Percentiles rank a stretch among this genome's conserved stretches.
Conservation (phyloP, 169 alveolate species). For the Plasmodium adleri region DNA sequence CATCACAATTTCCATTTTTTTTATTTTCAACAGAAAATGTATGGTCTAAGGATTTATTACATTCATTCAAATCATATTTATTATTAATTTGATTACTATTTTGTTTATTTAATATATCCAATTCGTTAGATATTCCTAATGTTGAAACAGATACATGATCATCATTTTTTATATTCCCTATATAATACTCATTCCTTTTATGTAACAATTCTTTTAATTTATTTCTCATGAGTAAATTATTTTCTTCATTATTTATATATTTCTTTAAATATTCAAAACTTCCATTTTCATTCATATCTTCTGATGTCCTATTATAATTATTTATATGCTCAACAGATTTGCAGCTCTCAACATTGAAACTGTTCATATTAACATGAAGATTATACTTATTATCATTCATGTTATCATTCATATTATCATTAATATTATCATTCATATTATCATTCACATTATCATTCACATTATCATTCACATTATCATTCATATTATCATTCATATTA, state of each 20-base stretch:
- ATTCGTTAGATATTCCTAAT: no score
- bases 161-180: no score
- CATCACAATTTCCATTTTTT: background rate
- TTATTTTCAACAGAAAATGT: background rate
- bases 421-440: background rate
- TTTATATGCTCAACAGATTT: no score
- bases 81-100: background rate
- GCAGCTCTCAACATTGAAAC: no score
- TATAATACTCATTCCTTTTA: background rate
- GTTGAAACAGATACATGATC: no score
- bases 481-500: background rate
- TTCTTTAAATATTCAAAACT: background rate
- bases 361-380: background rate
- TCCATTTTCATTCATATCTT: background rate
- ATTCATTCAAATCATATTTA: background rate
- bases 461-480: background rate
- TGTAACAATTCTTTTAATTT: constrained; percentile 6
- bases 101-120: background rate
- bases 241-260: constrained; percentile 2
- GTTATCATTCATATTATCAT: background rate
- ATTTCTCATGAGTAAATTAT: background rate
- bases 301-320: no score
- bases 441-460: background rate
- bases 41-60: background rate
- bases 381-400: background rate